Evolutionary conservation across 2,329 filamentous ascomycete species (phyloP).

Genomic region (Botryosphaeria agaves): DNA sequence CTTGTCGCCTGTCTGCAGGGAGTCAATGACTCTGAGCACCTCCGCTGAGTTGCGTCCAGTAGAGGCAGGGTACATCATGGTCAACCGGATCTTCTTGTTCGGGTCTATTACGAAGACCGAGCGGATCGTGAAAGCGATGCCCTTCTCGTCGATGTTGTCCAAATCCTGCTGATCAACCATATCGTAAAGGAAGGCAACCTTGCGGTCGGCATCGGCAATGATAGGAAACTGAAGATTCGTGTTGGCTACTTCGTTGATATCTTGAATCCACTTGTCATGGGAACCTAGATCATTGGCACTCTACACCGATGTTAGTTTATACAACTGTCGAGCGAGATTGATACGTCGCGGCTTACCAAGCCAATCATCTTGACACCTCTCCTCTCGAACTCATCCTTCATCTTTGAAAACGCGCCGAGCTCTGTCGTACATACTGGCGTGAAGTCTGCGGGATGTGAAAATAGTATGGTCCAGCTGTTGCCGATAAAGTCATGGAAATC

Average conservation of each 20-base stretch:
- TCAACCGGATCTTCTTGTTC: constrained; percentile 81
- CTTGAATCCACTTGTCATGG: constrained; percentile 80
- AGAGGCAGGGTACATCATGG: constrained; percentile 81
- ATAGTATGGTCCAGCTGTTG: constrained; percentile 65
- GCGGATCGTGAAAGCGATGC: constrained; percentile 81
- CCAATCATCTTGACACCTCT: constrained; percentile 84
- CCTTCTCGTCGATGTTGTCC: constrained; percentile 16
- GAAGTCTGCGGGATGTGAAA: constrained; percentile 76
- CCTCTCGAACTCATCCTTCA: constrained; percentile 75
- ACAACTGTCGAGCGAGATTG: background rate
- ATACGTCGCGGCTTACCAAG: constrained; percentile 26
- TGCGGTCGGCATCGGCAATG: constrained; percentile 31
- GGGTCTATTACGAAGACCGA: constrained; percentile 92
- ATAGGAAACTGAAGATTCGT: constrained; percentile 30
- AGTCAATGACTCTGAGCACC: constrained; percentile 40
- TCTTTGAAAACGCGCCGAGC: constrained; percentile 80
- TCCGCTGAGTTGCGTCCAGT: constrained; percentile 50
- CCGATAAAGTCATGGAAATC: constrained; percentile 72
- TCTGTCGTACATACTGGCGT: constrained; percentile 94
- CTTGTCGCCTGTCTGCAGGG: constrained; percentile 56
- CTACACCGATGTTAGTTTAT: too few relatives aligned
- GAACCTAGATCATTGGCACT: constrained; percentile 68
- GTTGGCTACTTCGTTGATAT: constrained; percentile 35
- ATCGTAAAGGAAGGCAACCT: constrained; percentile 30
- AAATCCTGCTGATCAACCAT: constrained; percentile 23